phyloP scores from a whole-genome alignment of 2,329 filamentous ascomycete species.

The Rutstroemia sp. region DNA sequence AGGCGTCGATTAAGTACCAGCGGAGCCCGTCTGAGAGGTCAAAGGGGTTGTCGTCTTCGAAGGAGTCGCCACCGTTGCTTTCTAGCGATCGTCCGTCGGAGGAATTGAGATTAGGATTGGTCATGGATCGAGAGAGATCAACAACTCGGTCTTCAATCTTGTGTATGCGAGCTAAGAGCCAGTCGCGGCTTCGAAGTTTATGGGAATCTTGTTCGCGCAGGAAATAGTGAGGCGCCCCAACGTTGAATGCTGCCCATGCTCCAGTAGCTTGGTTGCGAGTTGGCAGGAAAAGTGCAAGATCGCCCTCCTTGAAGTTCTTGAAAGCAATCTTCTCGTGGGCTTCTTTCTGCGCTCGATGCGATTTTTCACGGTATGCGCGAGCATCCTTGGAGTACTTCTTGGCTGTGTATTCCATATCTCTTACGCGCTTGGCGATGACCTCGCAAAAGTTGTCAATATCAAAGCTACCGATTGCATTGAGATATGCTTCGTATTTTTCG shows the following conservation, averaged over 20 bases:
- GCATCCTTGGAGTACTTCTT: constrained; percentile 91
- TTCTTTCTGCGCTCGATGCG: constrained; percentile 72
- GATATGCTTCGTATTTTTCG: constrained; percentile 66
- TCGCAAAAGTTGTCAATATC: constrained; percentile 81
- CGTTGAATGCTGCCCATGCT: constrained; percentile 97
- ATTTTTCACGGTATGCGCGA: constrained; percentile 78
- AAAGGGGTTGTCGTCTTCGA: constrained; percentile 93
- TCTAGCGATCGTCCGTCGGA: constrained; percentile 37
- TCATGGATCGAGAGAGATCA: constrained; percentile 73
- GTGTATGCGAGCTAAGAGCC: constrained; percentile 90
- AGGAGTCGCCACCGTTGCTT: constrained; percentile 46
- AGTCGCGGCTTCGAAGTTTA: constrained; percentile 76
- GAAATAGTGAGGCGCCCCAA: constrained; percentile 95
- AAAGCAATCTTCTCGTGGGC: constrained; percentile 95
- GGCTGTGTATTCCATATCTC: constrained; percentile 87
- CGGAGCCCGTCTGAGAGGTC: constrained; percentile 89
- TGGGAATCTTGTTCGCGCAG: constrained; percentile 87
- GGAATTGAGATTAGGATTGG: constrained; percentile 21
- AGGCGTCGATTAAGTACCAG: constrained; percentile 93
- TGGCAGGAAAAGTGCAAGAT: constrained; percentile 87
- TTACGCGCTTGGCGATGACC: constrained; percentile 78
- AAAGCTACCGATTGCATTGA: constrained; percentile 67
- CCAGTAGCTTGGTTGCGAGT: constrained; percentile 90
- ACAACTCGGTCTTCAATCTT: constrained; percentile 91
- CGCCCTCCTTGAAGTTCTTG: constrained; percentile 91